A percentile compares a stretch with the other conserved stretches of the same genome.
Evolutionary conservation across 352 stramenopile species (phyloP).

Genomic region (Plasmopara muralis): DNA sequence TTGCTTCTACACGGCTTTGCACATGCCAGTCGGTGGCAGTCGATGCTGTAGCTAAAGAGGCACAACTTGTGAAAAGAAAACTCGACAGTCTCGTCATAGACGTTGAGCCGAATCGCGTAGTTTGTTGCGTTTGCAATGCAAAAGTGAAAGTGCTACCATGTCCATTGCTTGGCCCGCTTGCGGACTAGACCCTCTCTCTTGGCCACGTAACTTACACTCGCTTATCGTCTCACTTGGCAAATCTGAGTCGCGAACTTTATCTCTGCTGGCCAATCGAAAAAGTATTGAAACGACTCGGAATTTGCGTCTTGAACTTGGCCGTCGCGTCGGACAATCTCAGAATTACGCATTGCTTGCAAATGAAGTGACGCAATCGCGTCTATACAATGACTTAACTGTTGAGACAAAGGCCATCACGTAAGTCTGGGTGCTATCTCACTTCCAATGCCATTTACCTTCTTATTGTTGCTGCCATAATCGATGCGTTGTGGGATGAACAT

Average conservation of each 20-base stretch:
- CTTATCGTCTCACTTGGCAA: slow-evolving; percentile 10
- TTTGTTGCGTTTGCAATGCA: slow-evolving; percentile 6
- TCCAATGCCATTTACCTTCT: neutral
- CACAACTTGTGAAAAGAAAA: slow-evolving; percentile 4
- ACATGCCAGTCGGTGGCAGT: slow-evolving; percentile 7
- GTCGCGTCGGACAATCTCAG: slow-evolving; percentile 19
- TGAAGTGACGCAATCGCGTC: slow-evolving; percentile 6
- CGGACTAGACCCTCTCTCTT: slow-evolving; percentile 2
- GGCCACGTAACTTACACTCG: neutral
- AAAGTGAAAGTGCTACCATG: slow-evolving; percentile 20
- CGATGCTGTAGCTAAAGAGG: slow-evolving; percentile 1
- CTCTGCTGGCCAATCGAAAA: slow-evolving; percentile 4
- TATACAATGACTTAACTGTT: neutral
- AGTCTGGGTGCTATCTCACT: neutral
- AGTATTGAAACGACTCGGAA: slow-evolving; percentile 12
- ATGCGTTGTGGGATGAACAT: neutral
- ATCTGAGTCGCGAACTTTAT: slow-evolving; percentile 19
- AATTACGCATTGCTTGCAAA: slow-evolving; percentile 21
- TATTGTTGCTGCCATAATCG: neutral
- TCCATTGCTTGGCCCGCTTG: neutral
- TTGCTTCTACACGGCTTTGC: slow-evolving; percentile 16
- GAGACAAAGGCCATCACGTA: neutral
- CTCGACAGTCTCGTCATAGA: slow-evolving; percentile 10
- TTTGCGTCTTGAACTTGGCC: slow-evolving; percentile 10
- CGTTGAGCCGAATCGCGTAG: neutral